A percentile compares a stretch with the other conserved stretches of the same genome.
phyloP scores from a whole-genome alignment of 2,329 filamentous ascomycete genomes.

The Pseudopithomyces chartarum region DNA sequence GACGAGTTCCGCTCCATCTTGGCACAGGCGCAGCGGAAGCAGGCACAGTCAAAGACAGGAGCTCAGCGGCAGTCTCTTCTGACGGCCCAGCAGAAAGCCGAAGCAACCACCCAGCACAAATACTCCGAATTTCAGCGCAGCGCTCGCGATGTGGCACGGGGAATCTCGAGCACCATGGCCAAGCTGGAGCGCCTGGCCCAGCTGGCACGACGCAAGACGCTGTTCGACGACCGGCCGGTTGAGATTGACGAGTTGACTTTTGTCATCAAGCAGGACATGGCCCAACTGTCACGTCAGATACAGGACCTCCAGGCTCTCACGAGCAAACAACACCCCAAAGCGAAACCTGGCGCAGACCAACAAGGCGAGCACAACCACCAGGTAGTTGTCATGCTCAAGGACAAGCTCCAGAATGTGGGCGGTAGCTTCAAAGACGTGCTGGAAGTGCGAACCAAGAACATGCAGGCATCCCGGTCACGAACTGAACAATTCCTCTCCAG shows the following conservation, averaged over 20 bases:
- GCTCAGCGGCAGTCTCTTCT: slow-evolving; percentile 82
- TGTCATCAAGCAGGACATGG: slow-evolving; percentile 96
- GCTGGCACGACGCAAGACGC: slow-evolving; percentile 91
- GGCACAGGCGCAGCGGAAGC: slow-evolving; percentile 78
- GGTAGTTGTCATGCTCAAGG: slow-evolving; percentile 88
- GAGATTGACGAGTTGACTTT: slow-evolving; percentile 98
- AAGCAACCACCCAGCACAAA: slow-evolving; percentile 57
- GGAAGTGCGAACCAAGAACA: slow-evolving; percentile 95
- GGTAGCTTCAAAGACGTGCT: slow-evolving; percentile 97
- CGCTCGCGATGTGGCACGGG: slow-evolving; percentile 88
- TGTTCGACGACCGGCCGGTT: slow-evolving; percentile 95
- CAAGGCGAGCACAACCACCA: slow-evolving; percentile 98
- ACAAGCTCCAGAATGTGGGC: slow-evolving; percentile 88
- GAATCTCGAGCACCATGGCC: slow-evolving; percentile 89
- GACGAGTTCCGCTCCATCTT: slow-evolving; percentile 93
- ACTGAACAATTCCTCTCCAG: slow-evolving; percentile 97
- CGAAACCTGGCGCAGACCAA: slow-evolving; percentile 61
- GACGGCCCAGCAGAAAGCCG: slow-evolving; percentile 66
- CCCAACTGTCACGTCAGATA: slow-evolving; percentile 84
- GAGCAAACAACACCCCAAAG: slow-evolving; percentile 73
- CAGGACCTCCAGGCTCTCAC: slow-evolving; percentile 79
- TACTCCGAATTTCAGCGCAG: slow-evolving; percentile 91
- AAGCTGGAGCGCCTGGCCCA: slow-evolving; percentile 94
- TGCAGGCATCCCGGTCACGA: slow-evolving; percentile 87
- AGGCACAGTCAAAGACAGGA: slow-evolving; percentile 75